Percentiles rank a stretch among this genome's conserved stretches.
Evolutionary conservation across 495 filamentous ascomycete genomes (phyloP).

Genomic region (Articulospora tetracladia): DNA sequence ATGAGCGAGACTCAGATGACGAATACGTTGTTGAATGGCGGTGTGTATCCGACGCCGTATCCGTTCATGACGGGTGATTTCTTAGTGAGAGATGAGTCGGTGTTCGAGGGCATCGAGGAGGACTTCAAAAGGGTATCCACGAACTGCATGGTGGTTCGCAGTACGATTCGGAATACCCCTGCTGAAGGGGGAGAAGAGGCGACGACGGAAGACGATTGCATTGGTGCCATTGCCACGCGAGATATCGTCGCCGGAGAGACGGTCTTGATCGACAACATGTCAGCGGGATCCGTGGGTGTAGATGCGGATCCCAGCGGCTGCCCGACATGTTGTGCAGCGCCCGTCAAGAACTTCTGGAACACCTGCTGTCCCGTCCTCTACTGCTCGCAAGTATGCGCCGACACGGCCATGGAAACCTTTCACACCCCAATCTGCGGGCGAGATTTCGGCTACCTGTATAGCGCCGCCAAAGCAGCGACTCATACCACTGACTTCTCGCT

Average conservation of each 20-base stretch:
- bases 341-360: constrained; percentile 11
- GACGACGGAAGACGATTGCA: constrained; percentile 11
- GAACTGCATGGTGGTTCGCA: constrained; percentile 14
- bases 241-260: constrained; percentile 10
- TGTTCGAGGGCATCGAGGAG: constrained; percentile 11
- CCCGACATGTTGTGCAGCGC: constrained; percentile 13
- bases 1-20: constrained; percentile 11
- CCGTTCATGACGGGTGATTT: constrained; percentile 15
- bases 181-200: background rate
- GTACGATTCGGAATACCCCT: constrained; percentile 10
- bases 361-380: constrained; percentile 11
- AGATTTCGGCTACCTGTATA: constrained; percentile 15
- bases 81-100: constrained; percentile 6
- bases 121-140: constrained; percentile 15
- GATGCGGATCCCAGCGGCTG: constrained; percentile 7
- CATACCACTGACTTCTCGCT: constrained; percentile 12
- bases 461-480: constrained; percentile 4
- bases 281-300: constrained; percentile 5
- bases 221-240: constrained; percentile 11
- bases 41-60: constrained; percentile 16
- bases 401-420: constrained; percentile 9
- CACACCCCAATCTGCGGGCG: constrained; percentile 11
- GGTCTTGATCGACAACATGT: constrained; percentile 9
- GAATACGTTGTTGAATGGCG: constrained; percentile 12
- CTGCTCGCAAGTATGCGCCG: constrained; percentile 13